phyloP scores from a whole-genome alignment of 2,329 filamentous ascomycete species.

The Paecilomyces fulvus region DNA sequence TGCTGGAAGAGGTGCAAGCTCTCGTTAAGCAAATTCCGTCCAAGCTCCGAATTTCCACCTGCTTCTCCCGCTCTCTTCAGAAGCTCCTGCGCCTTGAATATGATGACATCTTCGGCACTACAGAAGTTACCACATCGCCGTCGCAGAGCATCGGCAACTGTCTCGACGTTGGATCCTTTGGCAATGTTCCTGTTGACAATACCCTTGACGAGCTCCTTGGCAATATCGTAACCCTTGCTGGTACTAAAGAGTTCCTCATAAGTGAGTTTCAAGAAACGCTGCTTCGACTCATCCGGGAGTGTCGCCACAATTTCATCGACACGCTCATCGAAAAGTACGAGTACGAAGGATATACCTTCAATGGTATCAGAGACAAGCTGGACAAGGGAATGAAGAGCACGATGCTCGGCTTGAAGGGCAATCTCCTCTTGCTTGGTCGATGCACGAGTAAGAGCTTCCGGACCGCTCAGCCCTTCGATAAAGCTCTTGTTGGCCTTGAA shows the following conservation, averaged over 20 bases:
- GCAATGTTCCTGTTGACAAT: slow-evolving; percentile 98
- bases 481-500: slow-evolving; percentile 79
- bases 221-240: slow-evolving; percentile 71
- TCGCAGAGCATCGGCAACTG: slow-evolving; percentile 86
- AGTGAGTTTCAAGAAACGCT: slow-evolving; percentile 66
- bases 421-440: slow-evolving; percentile 83
- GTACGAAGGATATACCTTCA: slow-evolving; percentile 91
- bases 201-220: slow-evolving; percentile 89
- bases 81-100: slow-evolving; percentile 96
- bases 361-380: slow-evolving; percentile 83
- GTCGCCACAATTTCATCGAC: slow-evolving; percentile 78
- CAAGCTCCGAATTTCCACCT: slow-evolving; percentile 63
- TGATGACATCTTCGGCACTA: slow-evolving; percentile 90
- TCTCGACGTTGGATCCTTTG: slow-evolving; percentile 94
- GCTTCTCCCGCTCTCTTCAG: slow-evolving; percentile 81
- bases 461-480: slow-evolving; percentile 88
- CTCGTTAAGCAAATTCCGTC: slow-evolving; percentile 74
- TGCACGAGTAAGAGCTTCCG: slow-evolving; percentile 70
- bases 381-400: slow-evolving; percentile 78
- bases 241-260: slow-evolving; percentile 84
- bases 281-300: slow-evolving; percentile 61
- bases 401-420: slow-evolving; percentile 86
- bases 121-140: slow-evolving; percentile 94
- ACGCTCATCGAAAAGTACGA: slow-evolving; percentile 89
- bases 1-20: slow-evolving; percentile 81